These are phyloP conservation scores for Pinus tabuliformis DNA, from an alignment of 75 land plant species.

Conservation along the genomic window DNA sequence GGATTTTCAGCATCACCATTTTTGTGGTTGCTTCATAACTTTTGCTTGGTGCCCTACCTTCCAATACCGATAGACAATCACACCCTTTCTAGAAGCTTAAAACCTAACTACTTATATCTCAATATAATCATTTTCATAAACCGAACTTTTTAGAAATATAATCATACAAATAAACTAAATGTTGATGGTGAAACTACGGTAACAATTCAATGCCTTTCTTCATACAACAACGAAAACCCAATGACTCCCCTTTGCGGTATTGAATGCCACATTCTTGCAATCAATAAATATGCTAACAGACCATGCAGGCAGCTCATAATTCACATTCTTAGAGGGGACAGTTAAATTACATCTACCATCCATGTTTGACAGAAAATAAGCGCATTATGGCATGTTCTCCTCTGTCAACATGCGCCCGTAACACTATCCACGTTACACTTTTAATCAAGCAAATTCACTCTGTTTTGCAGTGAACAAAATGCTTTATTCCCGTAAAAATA, in stretches of 20 bases:
- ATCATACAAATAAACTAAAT: too few relatives aligned
- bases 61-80: too few relatives aligned
- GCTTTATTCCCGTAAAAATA: background rate
- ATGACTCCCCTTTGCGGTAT: conserved; percentile 82
- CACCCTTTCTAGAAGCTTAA: too few relatives aligned
- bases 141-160: too few relatives aligned
- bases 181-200: too few relatives aligned
- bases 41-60: too few relatives aligned
- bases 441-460: background rate
- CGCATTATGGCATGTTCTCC: conserved; percentile 37
- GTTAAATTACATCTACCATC: conserved; percentile 49
- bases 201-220: background rate
- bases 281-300: conserved; percentile 94
- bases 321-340: conserved; percentile 52
- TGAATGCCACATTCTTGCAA: conserved; percentile 77
- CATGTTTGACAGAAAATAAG: conserved; percentile 92
- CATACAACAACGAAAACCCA: background rate
- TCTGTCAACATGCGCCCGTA: conserved; percentile 1
- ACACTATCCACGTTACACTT: background rate
- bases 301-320: conserved; percentile 84
- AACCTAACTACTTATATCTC: too few relatives aligned
- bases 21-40: too few relatives aligned
- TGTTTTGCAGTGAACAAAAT: background rate
- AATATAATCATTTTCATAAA: too few relatives aligned
- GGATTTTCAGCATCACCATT: too few relatives aligned